phyloP scores from a whole-genome alignment of 768 basidiomycete species.

The Dioszegia aurantiaca region DNA sequence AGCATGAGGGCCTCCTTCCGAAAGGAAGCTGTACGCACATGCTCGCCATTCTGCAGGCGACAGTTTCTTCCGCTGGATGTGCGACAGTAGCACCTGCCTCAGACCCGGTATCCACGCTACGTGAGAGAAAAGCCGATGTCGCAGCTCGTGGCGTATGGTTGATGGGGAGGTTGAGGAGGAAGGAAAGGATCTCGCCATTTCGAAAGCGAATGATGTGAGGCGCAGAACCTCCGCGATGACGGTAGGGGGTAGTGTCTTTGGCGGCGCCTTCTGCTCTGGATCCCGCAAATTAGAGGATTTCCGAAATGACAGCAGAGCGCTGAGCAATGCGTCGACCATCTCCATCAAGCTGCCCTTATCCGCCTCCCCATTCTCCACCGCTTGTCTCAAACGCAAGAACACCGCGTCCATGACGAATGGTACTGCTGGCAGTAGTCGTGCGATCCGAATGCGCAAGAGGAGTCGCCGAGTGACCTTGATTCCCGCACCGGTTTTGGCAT shows the following conservation, averaged over 20 bases:
- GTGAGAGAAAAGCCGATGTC: constrained; percentile 1
- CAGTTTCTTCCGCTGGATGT: background rate
- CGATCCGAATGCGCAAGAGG: background rate
- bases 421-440: background rate
- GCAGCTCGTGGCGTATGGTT: constrained; percentile 1
- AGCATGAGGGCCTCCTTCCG: too few species aligned
- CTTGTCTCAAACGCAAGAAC: background rate
- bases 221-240: constrained; percentile 1
- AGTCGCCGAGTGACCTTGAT: background rate
- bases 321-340: background rate
- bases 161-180: background rate
- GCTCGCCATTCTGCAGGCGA: background rate
- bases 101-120: background rate
- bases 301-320: background rate
- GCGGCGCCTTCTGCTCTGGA: background rate
- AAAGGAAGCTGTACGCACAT: too few species aligned
- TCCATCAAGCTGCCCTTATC: background rate
- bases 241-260: constrained; percentile 4
- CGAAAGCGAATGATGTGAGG: background rate
- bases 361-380: background rate
- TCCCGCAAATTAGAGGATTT: background rate
- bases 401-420: constrained; percentile 3
- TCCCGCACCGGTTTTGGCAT: background rate
- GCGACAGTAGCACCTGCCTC: background rate
- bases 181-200: background rate